Percentiles rank a stretch among this genome's conserved stretches.
phyloP scores from a whole-genome alignment of 352 stramenopile species.

The Phytophthora pini region DNA sequence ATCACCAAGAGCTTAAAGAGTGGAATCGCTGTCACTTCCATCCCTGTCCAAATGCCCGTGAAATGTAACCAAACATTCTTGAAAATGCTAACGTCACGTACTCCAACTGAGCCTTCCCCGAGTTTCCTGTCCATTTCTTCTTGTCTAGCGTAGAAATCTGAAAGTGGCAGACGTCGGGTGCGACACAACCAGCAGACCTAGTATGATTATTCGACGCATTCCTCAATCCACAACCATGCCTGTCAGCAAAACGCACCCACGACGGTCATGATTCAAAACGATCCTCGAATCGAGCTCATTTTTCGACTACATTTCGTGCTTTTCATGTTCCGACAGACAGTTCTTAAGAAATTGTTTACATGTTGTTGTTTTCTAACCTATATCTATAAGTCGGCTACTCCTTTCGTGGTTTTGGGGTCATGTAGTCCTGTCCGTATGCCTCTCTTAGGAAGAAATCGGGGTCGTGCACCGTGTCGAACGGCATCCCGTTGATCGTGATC shows the following conservation, averaged over 20 bases:
- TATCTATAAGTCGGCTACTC: background rate
- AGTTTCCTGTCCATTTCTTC: background rate
- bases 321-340: background rate
- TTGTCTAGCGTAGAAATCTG: background rate
- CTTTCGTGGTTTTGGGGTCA: conserved; percentile 32
- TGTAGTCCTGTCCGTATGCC: conserved; percentile 44
- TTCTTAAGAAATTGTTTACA: background rate
- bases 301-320: too few relatives aligned
- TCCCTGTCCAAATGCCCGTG: background rate
- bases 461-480: conserved; percentile 44
- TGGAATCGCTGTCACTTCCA: background rate
- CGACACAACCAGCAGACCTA: background rate
- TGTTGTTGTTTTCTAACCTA: background rate
- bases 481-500: conserved; percentile 38
- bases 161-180: background rate
- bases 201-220: background rate
- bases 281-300: too few relatives aligned
- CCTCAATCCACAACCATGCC: too few relatives aligned
- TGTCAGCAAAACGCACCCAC: too few relatives aligned
- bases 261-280: too few relatives aligned
- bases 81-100: background rate
- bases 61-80: background rate
- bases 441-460: conserved; percentile 38
- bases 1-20: background rate
- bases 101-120: background rate